Evolutionary conservation across 768 basidiomycete genomes (phyloP), one percentile per base, ranked within the genome.

Genomic region (Exsudoporus frostii): DNA sequence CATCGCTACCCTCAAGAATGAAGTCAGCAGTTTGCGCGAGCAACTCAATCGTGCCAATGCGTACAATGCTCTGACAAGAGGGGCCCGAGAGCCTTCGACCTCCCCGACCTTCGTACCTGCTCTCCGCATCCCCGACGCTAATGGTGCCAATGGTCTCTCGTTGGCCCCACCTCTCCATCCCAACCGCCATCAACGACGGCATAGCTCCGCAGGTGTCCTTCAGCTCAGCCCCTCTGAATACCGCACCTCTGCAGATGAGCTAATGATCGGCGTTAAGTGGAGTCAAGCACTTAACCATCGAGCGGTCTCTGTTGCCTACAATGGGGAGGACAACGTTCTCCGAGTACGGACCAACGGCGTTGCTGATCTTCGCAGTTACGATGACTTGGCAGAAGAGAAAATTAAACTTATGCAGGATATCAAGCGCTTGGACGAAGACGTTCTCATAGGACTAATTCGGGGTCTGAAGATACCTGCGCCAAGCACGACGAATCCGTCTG

Each of bases 1-100:
- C 38, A 92, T 98, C 56, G 76, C 85, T 58, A 87, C 87, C 0
- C 82, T 99, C 62, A 94, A 96, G 71, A 90, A 84, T 60, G 97
- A 99, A 76, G 87, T 99, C 60, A 86, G 88, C 71, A 87, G 76
- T 62, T 80, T 98, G 29, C 91, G 93, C 54, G 97, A 99, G 66
- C 96, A 98, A 67, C 84, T 98, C 58, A 95, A 95, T 62, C 85
- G 96, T 30, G 85, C 92, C n/a, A 93, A 95, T 65, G 92, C 97
- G 9, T 81, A 97, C 61, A 92, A 93, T 61, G 80, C 83, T 15
- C 79, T 97, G 46, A 94, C 92, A 11, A 83, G 86, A 58, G 84
- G 87, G 29, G 69, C 80, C 39, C 84, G 86, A 34, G 85, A 91
- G 17, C 83, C 85, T 20, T 89, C 90, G 5, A 74, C 84, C 22